Evolutionary conservation across 176 grass and related monocot genomes (phyloP).

Genomic region (Lolium multiflorum): DNA sequence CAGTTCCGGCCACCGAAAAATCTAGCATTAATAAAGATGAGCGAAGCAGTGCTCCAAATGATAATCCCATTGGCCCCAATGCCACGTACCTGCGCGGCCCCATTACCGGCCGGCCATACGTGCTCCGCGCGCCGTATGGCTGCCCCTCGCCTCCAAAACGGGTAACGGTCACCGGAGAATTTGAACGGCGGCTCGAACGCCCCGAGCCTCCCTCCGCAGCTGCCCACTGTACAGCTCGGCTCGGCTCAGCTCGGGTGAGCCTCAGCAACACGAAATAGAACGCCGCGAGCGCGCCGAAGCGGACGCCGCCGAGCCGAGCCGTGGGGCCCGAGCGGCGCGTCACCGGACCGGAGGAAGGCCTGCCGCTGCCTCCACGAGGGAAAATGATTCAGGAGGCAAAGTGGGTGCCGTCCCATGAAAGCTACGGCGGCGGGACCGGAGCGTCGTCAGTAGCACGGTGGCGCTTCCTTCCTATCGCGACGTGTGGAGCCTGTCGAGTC

Average conservation of each 20-base stretch:
- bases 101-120: neutral
- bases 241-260: neutral
- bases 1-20: too few species aligned
- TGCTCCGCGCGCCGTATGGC: neutral
- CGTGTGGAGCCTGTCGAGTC: conserved; percentile 30
- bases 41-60: neutral
- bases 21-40: too few species aligned
- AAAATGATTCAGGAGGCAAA: conserved; percentile 27
- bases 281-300: neutral
- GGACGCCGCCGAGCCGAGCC: neutral
- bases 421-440: conserved; percentile 17
- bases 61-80: conserved; percentile 1
- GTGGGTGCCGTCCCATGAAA: conserved; percentile 44
- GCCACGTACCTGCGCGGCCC: neutral
- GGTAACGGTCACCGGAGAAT: conserved; percentile 42
- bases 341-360: conserved; percentile 24
- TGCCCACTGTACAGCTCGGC: neutral
- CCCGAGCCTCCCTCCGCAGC: neutral
- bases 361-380: conserved; percentile 39
- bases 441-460: conserved; percentile 26
- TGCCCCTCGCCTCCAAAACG: neutral
- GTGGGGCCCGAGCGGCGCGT: neutral
- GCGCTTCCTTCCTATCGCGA: conserved; percentile 7
- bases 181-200: conserved; percentile 35
- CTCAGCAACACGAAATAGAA: conserved; percentile 16